Evolutionary conservation across 441 rosid genomes (phyloP).

Genomic region (Erodium texanum): DNA sequence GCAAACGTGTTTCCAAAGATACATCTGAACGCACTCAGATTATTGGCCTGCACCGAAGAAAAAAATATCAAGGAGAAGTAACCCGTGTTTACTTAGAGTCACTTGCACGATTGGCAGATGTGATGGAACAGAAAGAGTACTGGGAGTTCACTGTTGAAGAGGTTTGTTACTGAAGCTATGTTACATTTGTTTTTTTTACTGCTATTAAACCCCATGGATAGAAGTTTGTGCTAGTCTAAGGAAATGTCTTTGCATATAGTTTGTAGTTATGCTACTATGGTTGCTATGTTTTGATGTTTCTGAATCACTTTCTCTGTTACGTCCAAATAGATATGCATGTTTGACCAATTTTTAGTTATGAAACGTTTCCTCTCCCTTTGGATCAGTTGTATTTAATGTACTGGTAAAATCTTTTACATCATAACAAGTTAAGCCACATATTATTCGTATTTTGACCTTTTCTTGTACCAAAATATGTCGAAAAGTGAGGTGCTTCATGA

Average conservation of each 20-base stretch:
- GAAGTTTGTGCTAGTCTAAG: conserved; percentile 13
- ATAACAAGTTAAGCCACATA: not conserved
- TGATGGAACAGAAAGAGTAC: conserved; percentile 77
- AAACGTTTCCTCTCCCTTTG: not conserved
- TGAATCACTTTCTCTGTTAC: not conserved
- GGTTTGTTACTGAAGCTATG: conserved; percentile 40
- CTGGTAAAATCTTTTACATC: not conserved
- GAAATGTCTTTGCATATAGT: not conserved
- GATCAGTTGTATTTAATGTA: not conserved
- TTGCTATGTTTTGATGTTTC: not conserved
- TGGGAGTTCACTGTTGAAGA: conserved; percentile 72
- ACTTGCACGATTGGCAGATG: conserved; percentile 43
- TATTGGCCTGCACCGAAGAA: conserved; percentile 33
- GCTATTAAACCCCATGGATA: conserved; percentile 8
- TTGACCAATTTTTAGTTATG: conserved; percentile 2
- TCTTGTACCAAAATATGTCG: not conserved
- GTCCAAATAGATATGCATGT: not conserved
- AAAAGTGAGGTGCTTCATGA: not conserved
- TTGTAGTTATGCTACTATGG: conserved; percentile 2
- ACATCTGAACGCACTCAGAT: conserved; percentile 37
- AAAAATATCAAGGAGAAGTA: conserved; percentile 65
- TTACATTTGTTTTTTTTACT: conserved; percentile 13
- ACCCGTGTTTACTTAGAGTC: conserved; percentile 56
- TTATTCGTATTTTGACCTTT: not conserved
- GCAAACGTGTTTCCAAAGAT: conserved; percentile 42